Percentiles rank a stretch among this genome's conserved stretches.
Conservation (phyloP, 768 basidiomycete genomes). For the Coprinopsis sp. region DNA sequence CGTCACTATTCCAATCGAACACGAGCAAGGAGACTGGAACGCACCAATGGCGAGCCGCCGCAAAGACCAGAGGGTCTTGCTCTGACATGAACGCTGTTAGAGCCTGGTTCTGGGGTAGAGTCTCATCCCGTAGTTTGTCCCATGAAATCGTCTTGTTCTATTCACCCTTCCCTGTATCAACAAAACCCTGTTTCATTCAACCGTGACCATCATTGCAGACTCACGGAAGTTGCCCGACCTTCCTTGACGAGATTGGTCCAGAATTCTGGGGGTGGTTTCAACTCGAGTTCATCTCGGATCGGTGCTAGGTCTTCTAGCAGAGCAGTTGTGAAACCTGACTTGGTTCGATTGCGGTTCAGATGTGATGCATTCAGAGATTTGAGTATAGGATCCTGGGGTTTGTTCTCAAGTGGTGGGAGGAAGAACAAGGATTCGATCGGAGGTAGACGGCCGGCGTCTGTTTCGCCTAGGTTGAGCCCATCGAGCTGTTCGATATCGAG, state of each 20-base stretch:
- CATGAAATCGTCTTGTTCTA: slow-evolving; percentile 57
- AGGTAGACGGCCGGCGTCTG: slow-evolving; percentile 26
- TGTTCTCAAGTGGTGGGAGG: slow-evolving; percentile 61
- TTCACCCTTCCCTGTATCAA: slow-evolving; percentile 5
- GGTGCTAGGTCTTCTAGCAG: too few species aligned
- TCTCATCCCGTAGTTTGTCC: slow-evolving; percentile 50
- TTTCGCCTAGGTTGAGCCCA: slow-evolving; percentile 1
- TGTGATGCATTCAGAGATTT: slow-evolving; percentile 41
- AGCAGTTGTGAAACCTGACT: slow-evolving; percentile 9
- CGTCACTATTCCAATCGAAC: slow-evolving; percentile 1
- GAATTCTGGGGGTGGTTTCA: slow-evolving; percentile 8
- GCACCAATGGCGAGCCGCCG: slow-evolving; percentile 59
- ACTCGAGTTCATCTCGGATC: too few species aligned
- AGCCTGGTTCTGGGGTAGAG: slow-evolving; percentile 24
- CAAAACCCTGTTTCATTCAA: not conserved
- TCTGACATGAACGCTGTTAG: slow-evolving; percentile 65
- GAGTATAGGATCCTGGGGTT: slow-evolving; percentile 76
- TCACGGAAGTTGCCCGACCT: not conserved
- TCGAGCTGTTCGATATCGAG: slow-evolving; percentile 3
- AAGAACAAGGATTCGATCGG: slow-evolving; percentile 48
- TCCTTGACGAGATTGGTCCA: not conserved
- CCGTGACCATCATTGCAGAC: slow-evolving; percentile 2
- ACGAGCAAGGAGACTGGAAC: slow-evolving; percentile 19
- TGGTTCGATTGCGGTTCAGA: slow-evolving; percentile 14
- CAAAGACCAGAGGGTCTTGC: slow-evolving; percentile 48